Evolutionary conservation across 2,329 filamentous ascomycete species (phyloP), one percentile per base, ranked within the genome.

Genomic region (Alternaria tenuissima): DNA sequence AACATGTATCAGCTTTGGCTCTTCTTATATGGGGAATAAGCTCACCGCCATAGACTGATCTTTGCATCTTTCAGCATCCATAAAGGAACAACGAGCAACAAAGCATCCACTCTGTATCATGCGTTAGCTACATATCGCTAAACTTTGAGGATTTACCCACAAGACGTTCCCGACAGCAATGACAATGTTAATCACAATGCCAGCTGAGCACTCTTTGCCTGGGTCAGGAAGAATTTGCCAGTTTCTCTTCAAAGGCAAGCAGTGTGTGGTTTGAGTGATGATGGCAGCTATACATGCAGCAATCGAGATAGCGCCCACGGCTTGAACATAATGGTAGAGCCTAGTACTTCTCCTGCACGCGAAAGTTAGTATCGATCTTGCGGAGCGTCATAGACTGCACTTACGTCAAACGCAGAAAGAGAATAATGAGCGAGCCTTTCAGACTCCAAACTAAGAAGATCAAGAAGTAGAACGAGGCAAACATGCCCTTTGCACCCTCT

Each of bases 31-130:
- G 4, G 32, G 26, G 20, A 16, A 14, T 18, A 16, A 20, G 11
- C 38, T 56, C 24, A 52, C 54, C 38, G 46, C 46, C 54, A 57
- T 9, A 57, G 38, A 16, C 28, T 52, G 5, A 43, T 57, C 3
- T 52, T 41, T 12, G 46, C 28, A 7, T 57, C 46, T 32, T 52
- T 57, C 20, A 57, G 28, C 20, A 57, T 57, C 54, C 46, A 52
- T 11, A 43, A 7, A 22, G 46, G 46, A 6, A 52, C 54, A 11
- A 52, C 46, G 4, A 57, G 46, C 20, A 52, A 3, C 46, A 52
- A 22, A 16, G 46, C 54, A 36, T 52, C 54, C 6, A 52, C 38
- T 1, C 54, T 57, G 0, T 36, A 20, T 5, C 4, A 8, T 28
- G 6, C 11, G 20, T 52, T 4, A 52, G 46, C 5, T 36, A 1